Evolutionary conservation across 1,139 yeast species (phyloP), one percentile per base, ranked within the genome.

Genomic region (Hansenula anomala): DNA sequence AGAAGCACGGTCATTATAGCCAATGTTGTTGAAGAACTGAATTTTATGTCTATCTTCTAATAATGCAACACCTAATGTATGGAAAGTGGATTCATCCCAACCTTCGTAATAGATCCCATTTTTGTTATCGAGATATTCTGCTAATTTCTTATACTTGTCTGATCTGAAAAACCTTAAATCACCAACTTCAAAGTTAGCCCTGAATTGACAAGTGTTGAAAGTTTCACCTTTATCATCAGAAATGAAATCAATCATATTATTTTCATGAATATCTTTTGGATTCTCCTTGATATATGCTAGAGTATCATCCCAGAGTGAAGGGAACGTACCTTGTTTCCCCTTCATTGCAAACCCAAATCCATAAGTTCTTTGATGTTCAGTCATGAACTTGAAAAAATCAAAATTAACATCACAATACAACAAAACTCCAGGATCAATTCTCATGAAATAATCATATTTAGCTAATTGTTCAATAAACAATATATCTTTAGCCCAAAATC

Each of bases 401-500:
- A 77, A 73, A 44, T 74, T 67, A 42, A 83, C 64, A 56, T 81
- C 86, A 61, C 90, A 83, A 50, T 64, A 69, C 46, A 80, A 66
- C 43, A 67, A 63, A 44, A 79, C 74, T 40, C 76, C 81, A 3
- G 89, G 86, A 56, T 83, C 89, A 19, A 83, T 84, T 47, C 89
- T 67, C 86, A 87, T 79, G 58, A 78, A 81, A 64, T 78, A 81
- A 45, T 76, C 77, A 55, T 78, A 80, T 8, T 72, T 70, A 30
- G 64, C 56, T 61, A 81, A 59, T 35, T 76, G 58, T 30, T 71
- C 73, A 49, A 79, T 74, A 43, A 70, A 66, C 62, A 77, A 89
- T 63, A 89, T 84, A 58, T 87, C 85, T 1, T 95, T 95, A n/a
- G 90, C 75, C 63, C 88, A 94, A 58, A 74, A 88, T 55, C 96